Percentiles rank a stretch among this genome's conserved stretches.
phyloP scores from a whole-genome alignment of 2,329 filamentous ascomycete species.

The Pyrenochaeta sp. region DNA sequence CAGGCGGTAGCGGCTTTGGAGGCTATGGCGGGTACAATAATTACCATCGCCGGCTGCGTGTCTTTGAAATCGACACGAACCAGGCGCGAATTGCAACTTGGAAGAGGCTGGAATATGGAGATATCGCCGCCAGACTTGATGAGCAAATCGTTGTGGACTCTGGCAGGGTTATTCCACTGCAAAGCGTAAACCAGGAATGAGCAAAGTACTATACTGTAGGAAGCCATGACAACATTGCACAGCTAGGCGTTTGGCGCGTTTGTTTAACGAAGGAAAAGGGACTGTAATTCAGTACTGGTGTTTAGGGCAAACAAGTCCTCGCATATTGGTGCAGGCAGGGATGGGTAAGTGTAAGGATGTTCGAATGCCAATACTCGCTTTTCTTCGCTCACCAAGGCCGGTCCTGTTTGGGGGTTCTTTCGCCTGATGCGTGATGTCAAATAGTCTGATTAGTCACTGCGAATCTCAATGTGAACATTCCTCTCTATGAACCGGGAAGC shows the following conservation, averaged over 20 bases:
- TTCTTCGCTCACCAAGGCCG: not conserved
- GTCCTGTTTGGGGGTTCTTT: not conserved
- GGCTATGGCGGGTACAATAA: slow-evolving; percentile 92
- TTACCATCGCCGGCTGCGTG: slow-evolving; percentile 81
- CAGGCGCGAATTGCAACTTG: slow-evolving; percentile 88
- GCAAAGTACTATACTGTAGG: not conserved
- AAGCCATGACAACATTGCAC: not conserved
- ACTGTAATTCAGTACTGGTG: not conserved
- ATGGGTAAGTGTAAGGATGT: not conserved
- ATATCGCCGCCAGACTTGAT: slow-evolving; percentile 61
- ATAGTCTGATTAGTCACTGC: not conserved
- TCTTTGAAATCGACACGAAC: slow-evolving; percentile 95
- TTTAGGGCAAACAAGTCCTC: not conserved
- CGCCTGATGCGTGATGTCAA: not conserved
- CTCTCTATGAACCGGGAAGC: slow-evolving; percentile 19
- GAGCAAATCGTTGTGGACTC: slow-evolving; percentile 70
- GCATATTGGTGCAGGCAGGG: not conserved
- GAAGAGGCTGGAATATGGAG: slow-evolving; percentile 81
- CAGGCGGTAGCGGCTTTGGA: slow-evolving; percentile 88
- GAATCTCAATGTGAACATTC: slow-evolving; percentile 18
- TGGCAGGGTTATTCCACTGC: slow-evolving; percentile 55
- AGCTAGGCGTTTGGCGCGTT: slow-evolving; percentile 2
- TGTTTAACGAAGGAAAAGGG: not conserved
- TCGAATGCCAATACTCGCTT: not conserved
- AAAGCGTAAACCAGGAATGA: slow-evolving; percentile 13